These are phyloP conservation scores for Picea glauca DNA, from an alignment of 75 land plant genomes.

Conservation along the genomic window DNA sequence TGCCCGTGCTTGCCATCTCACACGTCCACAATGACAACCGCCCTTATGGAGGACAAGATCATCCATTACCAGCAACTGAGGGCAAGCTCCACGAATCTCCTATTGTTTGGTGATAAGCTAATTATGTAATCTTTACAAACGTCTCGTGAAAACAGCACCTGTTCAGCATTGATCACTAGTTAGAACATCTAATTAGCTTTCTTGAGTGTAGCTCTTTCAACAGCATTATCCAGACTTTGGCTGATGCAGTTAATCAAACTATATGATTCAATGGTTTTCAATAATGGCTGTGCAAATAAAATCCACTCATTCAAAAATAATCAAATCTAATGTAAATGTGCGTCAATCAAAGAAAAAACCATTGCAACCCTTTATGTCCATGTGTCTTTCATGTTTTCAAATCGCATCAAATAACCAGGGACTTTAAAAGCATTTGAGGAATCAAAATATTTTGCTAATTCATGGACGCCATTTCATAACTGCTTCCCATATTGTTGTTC, in stretches of 20 bases:
- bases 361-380: not conserved
- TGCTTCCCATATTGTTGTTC: too few species aligned
- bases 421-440: too few species aligned
- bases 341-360: not conserved
- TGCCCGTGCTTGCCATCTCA: slow-evolving; percentile 72
- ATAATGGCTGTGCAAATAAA: not conserved
- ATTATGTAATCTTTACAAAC: not conserved
- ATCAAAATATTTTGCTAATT: too few species aligned
- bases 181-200: not conserved
- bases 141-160: not conserved
- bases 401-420: not conserved
- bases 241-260: not conserved
- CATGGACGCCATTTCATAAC: too few species aligned
- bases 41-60: slow-evolving; percentile 65
- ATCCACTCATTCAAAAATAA: not conserved
- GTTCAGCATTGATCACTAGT: not conserved
- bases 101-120: not conserved
- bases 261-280: not conserved
- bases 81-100: not conserved
- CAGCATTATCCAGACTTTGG: not conserved
- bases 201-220: not conserved
- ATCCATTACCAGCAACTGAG: slow-evolving; percentile 1
- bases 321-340: not conserved
- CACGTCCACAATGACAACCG: slow-evolving; percentile 82
- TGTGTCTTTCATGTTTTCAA: not conserved